phyloP scores from a whole-genome alignment of 2,329 filamentous ascomycete species.

The Exserohilum turcica region DNA sequence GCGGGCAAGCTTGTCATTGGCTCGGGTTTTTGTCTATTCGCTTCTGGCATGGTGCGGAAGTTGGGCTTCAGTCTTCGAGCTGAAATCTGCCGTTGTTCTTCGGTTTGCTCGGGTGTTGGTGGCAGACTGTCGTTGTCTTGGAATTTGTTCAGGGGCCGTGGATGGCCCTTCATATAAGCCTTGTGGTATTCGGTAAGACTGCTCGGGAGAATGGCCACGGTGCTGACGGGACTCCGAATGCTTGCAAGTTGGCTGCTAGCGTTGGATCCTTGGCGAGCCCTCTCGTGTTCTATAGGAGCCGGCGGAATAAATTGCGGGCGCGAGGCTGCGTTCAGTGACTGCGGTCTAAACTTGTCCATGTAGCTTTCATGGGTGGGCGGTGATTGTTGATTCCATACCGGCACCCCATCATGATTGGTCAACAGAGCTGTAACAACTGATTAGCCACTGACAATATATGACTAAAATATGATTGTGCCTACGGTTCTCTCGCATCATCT shows the following conservation, averaged over 20 bases:
- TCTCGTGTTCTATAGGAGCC: constrained; percentile 43
- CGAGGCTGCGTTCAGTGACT: constrained; percentile 38
- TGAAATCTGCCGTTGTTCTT: constrained; percentile 76
- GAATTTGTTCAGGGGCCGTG: constrained; percentile 36
- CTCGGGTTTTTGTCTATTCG: constrained; percentile 57
- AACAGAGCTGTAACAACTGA: constrained; percentile 55
- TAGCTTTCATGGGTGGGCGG: constrained; percentile 57
- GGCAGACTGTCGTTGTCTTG: constrained; percentile 46
- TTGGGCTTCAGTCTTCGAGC: constrained; percentile 84
- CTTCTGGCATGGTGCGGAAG: constrained; percentile 70
- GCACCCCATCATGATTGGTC: constrained; percentile 55
- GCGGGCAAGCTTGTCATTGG: constrained; percentile 60
- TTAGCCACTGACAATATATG: constrained; percentile 17
- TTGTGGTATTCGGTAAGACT: constrained; percentile 90
- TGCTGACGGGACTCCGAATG: constrained; percentile 63
- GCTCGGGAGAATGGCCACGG: constrained; percentile 88
- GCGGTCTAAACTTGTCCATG: constrained; percentile 40
- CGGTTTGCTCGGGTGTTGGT: constrained; percentile 47
- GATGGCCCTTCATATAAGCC: constrained; percentile 78
- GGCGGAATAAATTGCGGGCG: constrained; percentile 41
- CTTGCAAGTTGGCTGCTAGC: constrained; percentile 47
- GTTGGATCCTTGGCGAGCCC: constrained; percentile 52
- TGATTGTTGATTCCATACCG: constrained; percentile 61
- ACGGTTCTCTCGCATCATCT: constrained; percentile 95
- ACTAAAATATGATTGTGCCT: constrained; percentile 55